Conservation (phyloP, 192 early-diverging fungal genomes). For the Coemansia sp. region DNA sequence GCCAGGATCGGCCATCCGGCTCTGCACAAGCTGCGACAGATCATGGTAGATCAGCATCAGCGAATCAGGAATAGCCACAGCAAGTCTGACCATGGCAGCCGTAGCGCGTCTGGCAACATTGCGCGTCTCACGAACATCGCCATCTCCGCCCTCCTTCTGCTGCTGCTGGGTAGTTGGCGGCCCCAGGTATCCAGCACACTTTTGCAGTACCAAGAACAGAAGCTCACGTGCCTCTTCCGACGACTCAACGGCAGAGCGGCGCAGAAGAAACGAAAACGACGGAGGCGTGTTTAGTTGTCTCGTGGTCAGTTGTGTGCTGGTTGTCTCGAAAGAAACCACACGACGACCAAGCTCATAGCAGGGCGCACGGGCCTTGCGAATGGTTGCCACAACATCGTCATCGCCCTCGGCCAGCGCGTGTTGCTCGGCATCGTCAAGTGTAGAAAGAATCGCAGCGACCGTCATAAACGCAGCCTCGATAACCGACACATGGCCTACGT, state of each 20-base stretch:
- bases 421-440: conserved; percentile 49
- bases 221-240: conserved; percentile 21
- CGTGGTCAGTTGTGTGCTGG: neutral
- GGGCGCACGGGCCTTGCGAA: conserved; percentile 17
- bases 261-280: conserved; percentile 46
- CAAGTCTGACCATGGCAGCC: conserved; percentile 40
- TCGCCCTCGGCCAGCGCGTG: conserved; percentile 37
- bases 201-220: conserved; percentile 34
- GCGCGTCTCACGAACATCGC: conserved; percentile 14
- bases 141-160: neutral
- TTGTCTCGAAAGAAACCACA: conserved; percentile 11
- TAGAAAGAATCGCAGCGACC: conserved; percentile 29
- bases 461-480: conserved; percentile 42
- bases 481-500: conserved; percentile 6
- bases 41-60: conserved; percentile 45
- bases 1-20: conserved; percentile 16
- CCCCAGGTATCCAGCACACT: conserved; percentile 21
- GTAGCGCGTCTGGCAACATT: conserved; percentile 33
- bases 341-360: conserved; percentile 34
- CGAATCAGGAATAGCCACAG: conserved; percentile 38
- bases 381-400: neutral
- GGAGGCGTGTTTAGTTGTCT: conserved; percentile 46
- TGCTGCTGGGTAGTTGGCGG: neutral
- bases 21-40: conserved; percentile 35
- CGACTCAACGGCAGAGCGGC: conserved; percentile 18